Evolutionary conservation across 371 early-diverging fungal species (phyloP), one percentile per base, ranked within the genome.

Genomic region (Mucor racemosus): DNA sequence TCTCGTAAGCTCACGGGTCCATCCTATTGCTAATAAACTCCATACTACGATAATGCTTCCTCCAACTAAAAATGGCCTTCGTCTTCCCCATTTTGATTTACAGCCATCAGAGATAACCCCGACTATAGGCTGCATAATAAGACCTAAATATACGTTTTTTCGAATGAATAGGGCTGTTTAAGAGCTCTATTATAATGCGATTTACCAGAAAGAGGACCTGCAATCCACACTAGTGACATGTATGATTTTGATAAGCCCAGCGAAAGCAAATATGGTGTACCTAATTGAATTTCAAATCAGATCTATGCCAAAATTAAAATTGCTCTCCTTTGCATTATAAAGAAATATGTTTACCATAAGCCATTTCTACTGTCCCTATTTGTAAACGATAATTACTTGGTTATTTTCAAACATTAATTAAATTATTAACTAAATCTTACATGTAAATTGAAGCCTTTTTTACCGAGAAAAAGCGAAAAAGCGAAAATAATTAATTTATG

Each of bases 191-290:
- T 26, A 21, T 8, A 26, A 0, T 11, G 8, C 7, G 4, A 9
- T 9, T 65, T 86, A 90, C 90, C 97, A 17, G 95, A 94, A n/a
- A 98, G 82, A 11, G 98, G 98, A 0, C 98, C 98, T 10, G 96
- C 96, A 64, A 98, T 86, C 98, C 98, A 98, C 10, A 97, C 97
- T 26, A 97, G 78, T 7, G 96, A 94, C 85, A 93, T 91, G 54
- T 88, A 73, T 5, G 96, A 86, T 69, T 94, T 92, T 19, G 92
- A 83, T 44, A 97, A 74, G 0, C 95, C 96, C n/a, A 98, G 80
- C 5, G 91, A 88, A 26, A 93, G 80, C 38, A 98, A 78, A 73
- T 94, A 96, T 0, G 96, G 97, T 6, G 98, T 95, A 36, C 98
- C 98, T 82, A 66, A 17, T 4, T 11, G 26, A 19, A 48, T 50